Evolutionary conservation across 2,329 filamentous ascomycete genomes (phyloP).

Genomic region (Aureobasidium sp.): DNA sequence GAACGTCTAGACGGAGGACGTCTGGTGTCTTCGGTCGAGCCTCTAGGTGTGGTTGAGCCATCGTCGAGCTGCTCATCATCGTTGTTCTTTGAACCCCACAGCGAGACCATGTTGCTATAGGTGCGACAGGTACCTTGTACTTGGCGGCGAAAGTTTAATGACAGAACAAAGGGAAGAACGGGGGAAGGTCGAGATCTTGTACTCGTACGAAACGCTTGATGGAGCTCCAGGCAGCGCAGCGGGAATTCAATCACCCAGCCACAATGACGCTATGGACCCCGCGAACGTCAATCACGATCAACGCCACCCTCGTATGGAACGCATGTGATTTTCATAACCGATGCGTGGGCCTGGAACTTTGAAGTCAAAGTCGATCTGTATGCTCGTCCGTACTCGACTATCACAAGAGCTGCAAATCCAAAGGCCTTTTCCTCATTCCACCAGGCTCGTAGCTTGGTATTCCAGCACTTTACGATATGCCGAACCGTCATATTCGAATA

Average conservation of each 20-base stretch:
- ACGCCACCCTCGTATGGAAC: not conserved
- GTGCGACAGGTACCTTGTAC: conserved; percentile 10
- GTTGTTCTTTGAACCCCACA: conserved; percentile 46
- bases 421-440: not conserved
- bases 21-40: conserved; percentile 12
- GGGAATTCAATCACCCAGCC: not conserved
- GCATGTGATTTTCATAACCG: not conserved
- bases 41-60: conserved; percentile 21
- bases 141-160: not conserved
- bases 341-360: not conserved
- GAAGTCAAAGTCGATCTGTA: not conserved
- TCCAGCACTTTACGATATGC: not conserved
- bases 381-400: not conserved
- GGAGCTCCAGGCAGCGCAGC: conserved; percentile 1
- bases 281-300: not conserved
- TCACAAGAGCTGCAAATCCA: not conserved
- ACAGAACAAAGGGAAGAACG: not conserved
- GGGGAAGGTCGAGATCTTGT: conserved; percentile 8
- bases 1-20: conserved; percentile 21
- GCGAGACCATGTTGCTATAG: conserved; percentile 36
- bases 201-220: conserved; percentile 4
- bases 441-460: not conserved
- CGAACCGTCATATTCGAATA: not conserved
- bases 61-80: conserved; percentile 27
- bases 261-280: not conserved